A percentile compares a stretch with the other conserved stretches of the same genome.
These are phyloP conservation scores for Trichoderma breve DNA, from an alignment of 2,329 filamentous ascomycete species.

Conservation along the genomic window DNA sequence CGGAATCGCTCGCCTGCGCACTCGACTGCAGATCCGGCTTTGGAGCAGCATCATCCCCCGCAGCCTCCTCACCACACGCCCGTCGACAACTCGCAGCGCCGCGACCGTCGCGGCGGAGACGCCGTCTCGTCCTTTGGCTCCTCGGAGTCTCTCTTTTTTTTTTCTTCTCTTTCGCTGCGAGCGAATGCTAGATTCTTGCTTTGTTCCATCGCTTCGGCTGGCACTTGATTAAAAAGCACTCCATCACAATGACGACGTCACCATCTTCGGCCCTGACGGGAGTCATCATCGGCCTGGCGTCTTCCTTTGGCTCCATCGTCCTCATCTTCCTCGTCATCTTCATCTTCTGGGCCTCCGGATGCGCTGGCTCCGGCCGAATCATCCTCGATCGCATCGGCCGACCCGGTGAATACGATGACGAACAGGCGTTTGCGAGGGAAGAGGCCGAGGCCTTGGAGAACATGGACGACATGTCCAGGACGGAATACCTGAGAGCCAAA, in stretches of 20 bases:
- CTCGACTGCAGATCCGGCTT: neutral
- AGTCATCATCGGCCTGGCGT: constrained; percentile 91
- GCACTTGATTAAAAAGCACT: constrained; percentile 2
- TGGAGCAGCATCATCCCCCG: constrained; percentile 11
- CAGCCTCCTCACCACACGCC: constrained; percentile 9
- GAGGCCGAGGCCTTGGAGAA: constrained; percentile 91
- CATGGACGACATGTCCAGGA: constrained; percentile 90
- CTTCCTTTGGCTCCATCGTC: constrained; percentile 87
- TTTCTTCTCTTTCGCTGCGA: constrained; percentile 8
- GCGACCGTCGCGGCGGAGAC: constrained; percentile 21
- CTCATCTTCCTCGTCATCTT: constrained; percentile 84
- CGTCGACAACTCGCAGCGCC: neutral
- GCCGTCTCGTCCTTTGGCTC: constrained; percentile 17
- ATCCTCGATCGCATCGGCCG: constrained; percentile 89
- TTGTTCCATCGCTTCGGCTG: neutral
- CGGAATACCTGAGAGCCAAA: constrained; percentile 92
- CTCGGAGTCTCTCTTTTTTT: constrained; percentile 2
- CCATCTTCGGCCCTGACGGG: constrained; percentile 59
- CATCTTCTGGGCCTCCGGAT: constrained; percentile 75
- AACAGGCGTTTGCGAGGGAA: constrained; percentile 89
- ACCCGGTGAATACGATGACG: constrained; percentile 96
- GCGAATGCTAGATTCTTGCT: constrained; percentile 7
- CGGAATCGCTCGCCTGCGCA: neutral
- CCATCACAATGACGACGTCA: constrained; percentile 33
- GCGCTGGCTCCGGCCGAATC: constrained; percentile 79